Percentiles rank a stretch among this genome's conserved stretches.
phyloP scores from a whole-genome alignment of 495 filamentous ascomycete species.

The Aspergillus bridgeri region DNA sequence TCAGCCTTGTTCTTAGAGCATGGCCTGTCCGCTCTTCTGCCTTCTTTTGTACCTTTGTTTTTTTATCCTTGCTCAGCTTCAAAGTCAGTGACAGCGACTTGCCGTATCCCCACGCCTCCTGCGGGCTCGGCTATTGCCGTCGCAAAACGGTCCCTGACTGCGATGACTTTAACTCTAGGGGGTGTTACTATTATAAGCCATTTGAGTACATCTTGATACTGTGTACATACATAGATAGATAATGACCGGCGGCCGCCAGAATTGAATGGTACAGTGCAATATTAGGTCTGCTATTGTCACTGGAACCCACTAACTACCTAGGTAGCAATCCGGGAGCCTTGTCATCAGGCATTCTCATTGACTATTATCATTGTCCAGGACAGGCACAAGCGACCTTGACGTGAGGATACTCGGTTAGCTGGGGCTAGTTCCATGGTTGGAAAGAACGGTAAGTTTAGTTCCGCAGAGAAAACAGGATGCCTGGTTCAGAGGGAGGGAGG shows the following conservation, averaged over 20 bases:
- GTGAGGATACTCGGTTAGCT: slow-evolving; percentile 9
- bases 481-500: no score
- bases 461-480: slow-evolving; percentile 30
- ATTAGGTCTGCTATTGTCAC: background rate
- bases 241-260: background rate
- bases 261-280: background rate
- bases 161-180: background rate
- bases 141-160: background rate
- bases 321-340: no score
- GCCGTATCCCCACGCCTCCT: background rate
- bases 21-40: background rate
- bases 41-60: background rate
- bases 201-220: slow-evolving; percentile 25
- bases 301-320: no score
- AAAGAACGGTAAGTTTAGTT: slow-evolving; percentile 6
- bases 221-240: slow-evolving; percentile 23
- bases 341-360: no score
- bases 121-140: no score
- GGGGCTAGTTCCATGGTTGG: slow-evolving; percentile 13
- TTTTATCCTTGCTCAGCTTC: background rate
- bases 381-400: slow-evolving; percentile 3
- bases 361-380: background rate
- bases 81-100: background rate
- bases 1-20: background rate
- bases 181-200: background rate